phyloP scores from a whole-genome alignment of 148 eudicot genomes.

The Talinum fruticosum region DNA sequence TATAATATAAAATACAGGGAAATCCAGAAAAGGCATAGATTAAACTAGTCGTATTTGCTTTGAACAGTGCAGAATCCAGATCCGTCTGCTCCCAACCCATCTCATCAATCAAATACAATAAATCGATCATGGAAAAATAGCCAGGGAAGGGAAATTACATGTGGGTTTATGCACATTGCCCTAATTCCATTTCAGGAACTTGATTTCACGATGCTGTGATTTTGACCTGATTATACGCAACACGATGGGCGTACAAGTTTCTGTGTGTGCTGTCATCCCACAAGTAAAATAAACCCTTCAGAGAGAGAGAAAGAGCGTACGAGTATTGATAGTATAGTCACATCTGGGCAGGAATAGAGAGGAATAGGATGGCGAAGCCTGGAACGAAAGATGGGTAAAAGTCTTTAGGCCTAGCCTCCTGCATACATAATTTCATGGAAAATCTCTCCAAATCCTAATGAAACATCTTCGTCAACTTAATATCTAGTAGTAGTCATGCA shows the following conservation, averaged over 20 bases:
- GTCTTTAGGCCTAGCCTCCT: too few species aligned
- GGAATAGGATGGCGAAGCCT: neutral
- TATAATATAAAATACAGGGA: neutral
- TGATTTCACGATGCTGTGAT: neutral
- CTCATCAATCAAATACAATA: neutral
- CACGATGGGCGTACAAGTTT: too few species aligned
- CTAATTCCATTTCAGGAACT: neutral
- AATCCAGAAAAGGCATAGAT: neutral
- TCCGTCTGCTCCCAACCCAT: neutral
- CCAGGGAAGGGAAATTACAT: neutral
- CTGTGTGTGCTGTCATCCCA: neutral
- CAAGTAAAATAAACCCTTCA: neutral
- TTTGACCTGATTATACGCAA: neutral
- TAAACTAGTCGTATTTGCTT: neutral
- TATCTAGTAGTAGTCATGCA: too few species aligned
- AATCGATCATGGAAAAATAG: neutral
- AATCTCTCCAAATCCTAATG: too few species aligned
- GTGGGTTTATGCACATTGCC: neutral
- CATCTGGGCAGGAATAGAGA: neutral
- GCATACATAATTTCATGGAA: neutral
- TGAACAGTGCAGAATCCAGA: neutral
- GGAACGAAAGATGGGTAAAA: neutral
- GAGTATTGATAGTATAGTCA: neutral
- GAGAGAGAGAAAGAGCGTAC: neutral
- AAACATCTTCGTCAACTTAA: neutral